Percentiles rank a stretch among this genome's conserved stretches.
phyloP scores from a whole-genome alignment of 1,139 yeast species.

The Suhomyces bolitotheri region DNA sequence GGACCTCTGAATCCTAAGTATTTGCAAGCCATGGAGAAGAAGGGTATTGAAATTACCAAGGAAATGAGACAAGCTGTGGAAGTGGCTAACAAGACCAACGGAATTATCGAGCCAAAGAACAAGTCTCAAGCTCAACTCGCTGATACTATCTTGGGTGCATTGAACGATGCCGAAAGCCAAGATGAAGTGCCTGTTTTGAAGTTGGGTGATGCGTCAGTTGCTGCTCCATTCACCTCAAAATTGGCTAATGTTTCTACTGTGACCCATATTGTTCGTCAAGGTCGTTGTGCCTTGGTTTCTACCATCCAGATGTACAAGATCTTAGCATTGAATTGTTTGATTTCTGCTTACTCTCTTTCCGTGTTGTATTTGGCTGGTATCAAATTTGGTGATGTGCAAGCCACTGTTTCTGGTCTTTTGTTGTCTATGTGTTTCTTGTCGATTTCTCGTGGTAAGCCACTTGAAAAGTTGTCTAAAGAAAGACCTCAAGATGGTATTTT shows the following conservation, averaged over 20 bases:
- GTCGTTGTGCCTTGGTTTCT: slow-evolving; percentile 96
- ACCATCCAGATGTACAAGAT: slow-evolving; percentile 99
- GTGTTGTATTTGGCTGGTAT: slow-evolving; percentile 96
- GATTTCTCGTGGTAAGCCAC: slow-evolving; percentile 89
- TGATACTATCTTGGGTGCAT: slow-evolving; percentile 67
- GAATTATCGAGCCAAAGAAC: slow-evolving; percentile 33
- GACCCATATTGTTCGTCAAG: slow-evolving; percentile 93
- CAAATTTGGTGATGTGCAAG: slow-evolving; percentile 96
- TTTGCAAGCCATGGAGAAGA: slow-evolving; percentile 78
- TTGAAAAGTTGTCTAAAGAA: slow-evolving; percentile 84
- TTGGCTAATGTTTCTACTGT: slow-evolving; percentile 91
- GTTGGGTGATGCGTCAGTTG: slow-evolving; percentile 98
- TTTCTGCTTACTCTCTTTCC: slow-evolving; percentile 92
- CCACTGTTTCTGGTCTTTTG: slow-evolving; percentile 88
- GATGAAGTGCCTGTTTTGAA: slow-evolving; percentile 91
- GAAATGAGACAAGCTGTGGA: slow-evolving; percentile 64
- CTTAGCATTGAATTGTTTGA: slow-evolving; percentile 92
- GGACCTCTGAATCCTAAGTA: slow-evolving; percentile 91
- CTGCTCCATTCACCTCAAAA: slow-evolving; percentile 98
- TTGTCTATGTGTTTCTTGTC: slow-evolving; percentile 94
- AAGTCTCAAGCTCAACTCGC: slow-evolving; percentile 56
- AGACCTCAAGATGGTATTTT: slow-evolving; percentile 98
- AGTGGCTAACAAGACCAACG: slow-evolving; percentile 44
- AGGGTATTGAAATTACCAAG: slow-evolving; percentile 72
- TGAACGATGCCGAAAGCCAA: slow-evolving; percentile 71